Percentiles rank a stretch among this genome's conserved stretches.
phyloP scores from a whole-genome alignment of 257 asterid species.

The Fraxinus pennsylvanica region DNA sequence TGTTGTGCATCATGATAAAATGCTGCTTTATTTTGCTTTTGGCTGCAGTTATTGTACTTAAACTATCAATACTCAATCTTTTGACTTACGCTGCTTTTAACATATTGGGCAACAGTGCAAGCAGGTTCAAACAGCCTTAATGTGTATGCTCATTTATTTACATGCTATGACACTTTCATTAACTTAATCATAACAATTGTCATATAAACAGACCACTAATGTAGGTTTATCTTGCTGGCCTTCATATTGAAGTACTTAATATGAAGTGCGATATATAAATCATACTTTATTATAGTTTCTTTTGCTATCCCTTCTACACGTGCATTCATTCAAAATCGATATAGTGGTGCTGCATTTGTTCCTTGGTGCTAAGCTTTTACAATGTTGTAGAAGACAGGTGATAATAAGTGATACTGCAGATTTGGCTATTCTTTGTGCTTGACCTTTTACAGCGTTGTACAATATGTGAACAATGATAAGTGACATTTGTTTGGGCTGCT shows the following conservation, averaged over 20 bases:
- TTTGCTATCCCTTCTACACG: neutral
- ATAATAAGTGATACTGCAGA: neutral
- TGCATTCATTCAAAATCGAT: neutral
- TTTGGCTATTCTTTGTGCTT: neutral
- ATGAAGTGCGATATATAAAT: neutral
- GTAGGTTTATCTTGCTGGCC: neutral
- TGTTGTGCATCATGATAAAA: neutral
- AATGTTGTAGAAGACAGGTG: neutral
- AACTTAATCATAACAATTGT: neutral
- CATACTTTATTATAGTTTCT: neutral
- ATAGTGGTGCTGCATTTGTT: neutral
- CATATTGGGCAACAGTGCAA: neutral
- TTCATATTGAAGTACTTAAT: neutral
- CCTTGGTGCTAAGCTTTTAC: neutral
- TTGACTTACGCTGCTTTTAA: neutral
- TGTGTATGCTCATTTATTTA: neutral
- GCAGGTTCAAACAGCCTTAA: neutral
- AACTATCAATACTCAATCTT: neutral
- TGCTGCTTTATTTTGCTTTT: neutral
- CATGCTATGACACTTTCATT: neutral
- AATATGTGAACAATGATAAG: neutral
- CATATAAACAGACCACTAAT: neutral
- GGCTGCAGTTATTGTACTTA: neutral
- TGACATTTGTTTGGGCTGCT: neutral
- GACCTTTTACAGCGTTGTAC: neutral